These are phyloP conservation scores for Ceriops zippeliana DNA, from an alignment of 345 rosid species.

Conservation along the genomic window DNA sequence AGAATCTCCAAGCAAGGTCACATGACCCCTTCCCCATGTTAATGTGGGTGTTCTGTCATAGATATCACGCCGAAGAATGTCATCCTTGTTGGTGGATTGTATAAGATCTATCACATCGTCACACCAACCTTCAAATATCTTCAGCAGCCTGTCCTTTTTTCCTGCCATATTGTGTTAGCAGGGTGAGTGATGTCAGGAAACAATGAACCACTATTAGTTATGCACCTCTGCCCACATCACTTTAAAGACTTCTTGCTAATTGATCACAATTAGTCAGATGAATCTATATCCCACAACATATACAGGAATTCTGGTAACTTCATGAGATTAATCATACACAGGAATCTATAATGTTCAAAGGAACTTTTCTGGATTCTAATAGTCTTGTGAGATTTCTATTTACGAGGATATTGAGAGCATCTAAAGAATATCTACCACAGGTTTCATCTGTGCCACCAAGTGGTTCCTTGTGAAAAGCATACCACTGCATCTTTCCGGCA, in stretches of 20 bases:
- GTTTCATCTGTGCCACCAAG: constrained; percentile 75
- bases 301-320: neutral
- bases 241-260: neutral
- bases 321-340: neutral
- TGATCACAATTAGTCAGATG: neutral
- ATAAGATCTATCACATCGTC: constrained; percentile 79
- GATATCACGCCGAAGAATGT: constrained; percentile 81
- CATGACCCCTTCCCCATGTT: constrained; percentile 88
- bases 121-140: constrained; percentile 90
- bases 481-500: constrained; percentile 99
- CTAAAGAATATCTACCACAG: constrained; percentile 35
- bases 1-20: constrained; percentile 91
- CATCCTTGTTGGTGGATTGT: constrained; percentile 71
- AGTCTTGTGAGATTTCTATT: neutral
- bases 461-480: constrained; percentile 80
- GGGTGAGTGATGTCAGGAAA: neutral
- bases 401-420: constrained; percentile 6
- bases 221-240: neutral
- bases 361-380: neutral
- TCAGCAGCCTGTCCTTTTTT: constrained; percentile 69
- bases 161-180: constrained; percentile 38
- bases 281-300: neutral
- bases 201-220: neutral
- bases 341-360: neutral
- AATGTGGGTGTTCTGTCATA: constrained; percentile 68